Evolutionary conservation across 208 protist species (phyloP).

Genomic region (Hexamita inflata): DNA sequence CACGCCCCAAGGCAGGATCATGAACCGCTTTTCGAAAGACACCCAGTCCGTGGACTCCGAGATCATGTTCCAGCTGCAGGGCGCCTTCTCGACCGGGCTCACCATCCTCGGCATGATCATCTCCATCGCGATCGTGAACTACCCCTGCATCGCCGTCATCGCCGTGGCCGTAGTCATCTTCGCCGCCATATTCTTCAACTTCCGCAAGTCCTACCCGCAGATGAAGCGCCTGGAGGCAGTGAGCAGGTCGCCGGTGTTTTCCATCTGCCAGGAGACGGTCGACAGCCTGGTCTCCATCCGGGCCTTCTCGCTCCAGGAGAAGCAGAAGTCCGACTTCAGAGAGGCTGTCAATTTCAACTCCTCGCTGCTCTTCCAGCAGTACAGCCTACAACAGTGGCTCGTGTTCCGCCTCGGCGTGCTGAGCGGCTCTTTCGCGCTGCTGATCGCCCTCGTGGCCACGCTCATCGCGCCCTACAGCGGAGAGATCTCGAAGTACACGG

Average conservation of each 20-base stretch:
- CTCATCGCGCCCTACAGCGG: constrained; percentile 40
- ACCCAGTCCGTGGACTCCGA: constrained; percentile 7
- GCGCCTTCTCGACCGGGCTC: too few relatives aligned
- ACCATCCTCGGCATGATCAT: constrained; percentile 24
- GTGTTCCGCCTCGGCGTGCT: constrained; percentile 27
- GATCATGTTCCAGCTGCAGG: background rate
- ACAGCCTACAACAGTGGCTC: background rate
- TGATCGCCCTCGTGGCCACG: constrained; percentile 33
- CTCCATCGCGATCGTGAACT: background rate
- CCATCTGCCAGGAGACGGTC: constrained; percentile 67
- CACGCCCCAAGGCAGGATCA: constrained; percentile 28
- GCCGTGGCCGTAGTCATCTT: background rate
- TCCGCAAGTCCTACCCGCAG: constrained; percentile 47
- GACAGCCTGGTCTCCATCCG: constrained; percentile 60
- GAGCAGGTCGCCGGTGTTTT: constrained; percentile 67
- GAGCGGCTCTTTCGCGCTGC: constrained; percentile 15
- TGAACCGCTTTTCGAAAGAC: constrained; percentile 32
- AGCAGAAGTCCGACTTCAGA: background rate
- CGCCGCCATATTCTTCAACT: background rate
- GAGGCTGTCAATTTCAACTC: background rate
- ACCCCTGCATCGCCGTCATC: background rate
- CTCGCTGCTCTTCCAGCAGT: background rate
- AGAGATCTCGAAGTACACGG: constrained; percentile 1
- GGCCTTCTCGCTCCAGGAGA: constrained; percentile 46
- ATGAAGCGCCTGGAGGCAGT: constrained; percentile 61